Conservation (phyloP, 148 eudicot genomes). For the Cornus suecica region DNA sequence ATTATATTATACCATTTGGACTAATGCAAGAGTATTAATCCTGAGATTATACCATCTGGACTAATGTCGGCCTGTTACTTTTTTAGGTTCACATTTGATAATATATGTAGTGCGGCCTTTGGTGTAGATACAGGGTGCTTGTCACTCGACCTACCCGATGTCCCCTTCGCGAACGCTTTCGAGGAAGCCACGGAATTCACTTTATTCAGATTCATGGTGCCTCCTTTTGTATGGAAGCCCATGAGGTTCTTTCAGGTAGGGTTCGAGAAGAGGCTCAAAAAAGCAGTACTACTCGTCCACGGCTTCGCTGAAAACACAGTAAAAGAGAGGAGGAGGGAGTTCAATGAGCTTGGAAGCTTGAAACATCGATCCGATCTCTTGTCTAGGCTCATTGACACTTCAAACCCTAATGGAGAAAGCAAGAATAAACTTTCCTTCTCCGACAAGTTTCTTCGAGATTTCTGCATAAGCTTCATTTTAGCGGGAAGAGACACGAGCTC, state of each 20-base stretch:
- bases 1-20: too few species aligned
- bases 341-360: conserved; percentile 4
- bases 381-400: conserved; percentile 42
- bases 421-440: conserved; percentile 9
- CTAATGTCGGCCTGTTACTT: background rate
- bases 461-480: conserved; percentile 55
- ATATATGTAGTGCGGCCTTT: conserved; percentile 50
- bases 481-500: conserved; percentile 68
- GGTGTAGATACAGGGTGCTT: conserved; percentile 59
- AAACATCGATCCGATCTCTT: conserved; percentile 36
- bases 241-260: conserved; percentile 35
- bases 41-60: too few species aligned
- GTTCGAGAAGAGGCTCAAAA: conserved; percentile 35
- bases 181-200: conserved; percentile 57
- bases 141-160: conserved; percentile 35
- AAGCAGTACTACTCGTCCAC: conserved; percentile 40
- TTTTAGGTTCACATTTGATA: conserved; percentile 57
- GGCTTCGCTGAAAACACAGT: conserved; percentile 54
- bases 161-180: conserved; percentile 57
- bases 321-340: conserved; percentile 42
- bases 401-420: conserved; percentile 10
- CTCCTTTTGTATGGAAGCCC: conserved; percentile 46
- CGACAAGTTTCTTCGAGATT: conserved; percentile 40
- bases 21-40: too few species aligned
- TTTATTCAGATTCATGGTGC: conserved; percentile 46